Base-by-base conservation (phyloP, 1,139 yeast species). In the Arxiozyma slooffiae region DNA sequence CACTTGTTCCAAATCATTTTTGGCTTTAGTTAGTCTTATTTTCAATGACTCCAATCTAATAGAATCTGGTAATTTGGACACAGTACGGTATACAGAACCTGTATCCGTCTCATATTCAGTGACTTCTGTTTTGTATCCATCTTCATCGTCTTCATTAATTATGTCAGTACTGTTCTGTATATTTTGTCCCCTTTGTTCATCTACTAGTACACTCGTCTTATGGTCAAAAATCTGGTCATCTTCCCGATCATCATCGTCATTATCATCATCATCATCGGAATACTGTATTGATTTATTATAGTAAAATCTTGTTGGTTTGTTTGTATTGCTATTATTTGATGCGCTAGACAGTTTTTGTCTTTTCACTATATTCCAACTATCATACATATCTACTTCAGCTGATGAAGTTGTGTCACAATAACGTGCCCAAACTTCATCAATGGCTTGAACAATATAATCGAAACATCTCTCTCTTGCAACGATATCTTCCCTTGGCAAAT, bases 351-450 rank as follows among this genome's bases (percentile, higher is more conserved):
- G 17, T 24, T 40, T 41, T 46, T 46, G 40, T 46, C 21, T 44
- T 36, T 47, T 38, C 3, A 38, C 20, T 24, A 36, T 22, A 47
- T 46, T 41, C 46, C 42, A 37, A 41, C 47, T 20, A 30, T 53
- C 60, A 67, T 84, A 87, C 47, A 81, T 85, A 60, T 82, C 84
- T 57, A 83, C 87, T 70, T 90, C 97, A 41, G 88, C 95, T 59
- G 77, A 78, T 7, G 96, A 78, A 3, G 96, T 86, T 22, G 90
- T 86, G 66, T 87, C 89, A 65, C 96, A 90, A 66, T 87, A 89
- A 64, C 94, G 82, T 22, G 96, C 97, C 97, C 97, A 90, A 8
- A 90, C 96, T 65, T 89, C 97, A 66, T 90, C 97, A 59, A 90
- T 90, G 7, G 96, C 89, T 56, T 89, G 84, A 47, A 89, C 86